Conservation (phyloP, 2,329 filamentous ascomycete species). For the Aspergillus fructus region DNA sequence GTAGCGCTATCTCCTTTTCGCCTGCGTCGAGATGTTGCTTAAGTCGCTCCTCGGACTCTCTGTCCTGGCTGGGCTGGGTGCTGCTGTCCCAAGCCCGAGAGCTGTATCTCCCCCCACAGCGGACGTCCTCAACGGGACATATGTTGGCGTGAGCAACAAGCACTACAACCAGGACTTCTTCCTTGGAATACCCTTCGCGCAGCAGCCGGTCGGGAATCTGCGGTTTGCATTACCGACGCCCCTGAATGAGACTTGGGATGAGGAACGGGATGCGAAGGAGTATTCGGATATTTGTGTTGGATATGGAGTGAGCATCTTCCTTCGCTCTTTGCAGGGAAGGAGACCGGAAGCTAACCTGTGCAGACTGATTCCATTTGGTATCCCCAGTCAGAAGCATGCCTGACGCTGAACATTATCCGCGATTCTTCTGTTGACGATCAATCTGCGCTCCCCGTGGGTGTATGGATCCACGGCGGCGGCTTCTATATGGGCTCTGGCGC, state of each 20-base stretch:
- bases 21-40: background rate
- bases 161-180: slow-evolving; percentile 53
- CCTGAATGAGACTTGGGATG: slow-evolving; percentile 49
- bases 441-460: slow-evolving; percentile 53
- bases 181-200: slow-evolving; percentile 58
- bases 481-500: slow-evolving; percentile 50
- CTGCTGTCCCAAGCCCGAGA: slow-evolving; percentile 17
- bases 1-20: background rate
- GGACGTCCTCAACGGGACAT: slow-evolving; percentile 49
- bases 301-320: slow-evolving; percentile 44
- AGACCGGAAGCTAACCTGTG: background rate
- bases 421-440: slow-evolving; percentile 39
- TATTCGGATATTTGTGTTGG: slow-evolving; percentile 52
- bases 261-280: slow-evolving; percentile 41
- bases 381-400: slow-evolving; percentile 54
- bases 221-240: slow-evolving; percentile 54
- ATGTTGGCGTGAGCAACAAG: slow-evolving; percentile 42
- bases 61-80: background rate
- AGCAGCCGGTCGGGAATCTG: slow-evolving; percentile 53
- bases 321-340: background rate
- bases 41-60: background rate
- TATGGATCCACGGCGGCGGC: slow-evolving; percentile 64
- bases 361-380: slow-evolving; percentile 38
- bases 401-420: slow-evolving; percentile 62
- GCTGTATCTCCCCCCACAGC: slow-evolving; percentile 27